These are phyloP conservation scores for Pelargonium myrrhifolium DNA, from an alignment of 441 rosid genomes.

Conservation along the genomic window DNA sequence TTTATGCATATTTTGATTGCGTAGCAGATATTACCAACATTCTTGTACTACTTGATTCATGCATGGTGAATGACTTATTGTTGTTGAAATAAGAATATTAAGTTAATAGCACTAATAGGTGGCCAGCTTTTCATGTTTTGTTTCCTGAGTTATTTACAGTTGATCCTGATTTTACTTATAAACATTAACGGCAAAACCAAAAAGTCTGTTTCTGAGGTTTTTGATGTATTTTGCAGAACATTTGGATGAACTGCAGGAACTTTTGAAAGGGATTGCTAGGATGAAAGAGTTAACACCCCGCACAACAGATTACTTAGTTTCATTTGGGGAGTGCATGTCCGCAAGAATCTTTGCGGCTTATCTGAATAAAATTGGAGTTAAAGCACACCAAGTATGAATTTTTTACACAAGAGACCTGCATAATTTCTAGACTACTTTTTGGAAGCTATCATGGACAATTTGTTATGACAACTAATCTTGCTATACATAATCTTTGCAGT, in stretches of 20 bases:
- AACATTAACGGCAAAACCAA: neutral
- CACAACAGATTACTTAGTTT: slow-evolving; percentile 76
- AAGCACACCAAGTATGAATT: slow-evolving; percentile 68
- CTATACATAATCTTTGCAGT: slow-evolving; percentile 39
- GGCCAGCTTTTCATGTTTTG: neutral
- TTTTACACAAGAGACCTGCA: neutral
- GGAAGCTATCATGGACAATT: neutral
- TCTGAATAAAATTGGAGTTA: slow-evolving; percentile 69
- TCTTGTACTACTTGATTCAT: neutral
- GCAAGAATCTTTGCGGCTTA: slow-evolving; percentile 90
- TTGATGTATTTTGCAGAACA: slow-evolving; percentile 38
- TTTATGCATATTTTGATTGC: neutral
- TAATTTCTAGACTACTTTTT: neutral
- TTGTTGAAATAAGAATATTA: neutral
- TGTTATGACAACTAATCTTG: neutral
- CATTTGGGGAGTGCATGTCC: slow-evolving; percentile 98
- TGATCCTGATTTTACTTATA: slow-evolving; percentile 13
- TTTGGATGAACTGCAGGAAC: slow-evolving; percentile 73
- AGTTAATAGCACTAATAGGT: neutral
- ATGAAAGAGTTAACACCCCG: slow-evolving; percentile 87
- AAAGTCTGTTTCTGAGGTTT: neutral
- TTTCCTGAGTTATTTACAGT: neutral
- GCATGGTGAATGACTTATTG: neutral
- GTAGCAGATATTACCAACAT: neutral
- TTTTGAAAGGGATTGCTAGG: slow-evolving; percentile 87